Evolutionary conservation across 768 basidiomycete species (phyloP).

Genomic region (Psilocybe tampanensis): DNA sequence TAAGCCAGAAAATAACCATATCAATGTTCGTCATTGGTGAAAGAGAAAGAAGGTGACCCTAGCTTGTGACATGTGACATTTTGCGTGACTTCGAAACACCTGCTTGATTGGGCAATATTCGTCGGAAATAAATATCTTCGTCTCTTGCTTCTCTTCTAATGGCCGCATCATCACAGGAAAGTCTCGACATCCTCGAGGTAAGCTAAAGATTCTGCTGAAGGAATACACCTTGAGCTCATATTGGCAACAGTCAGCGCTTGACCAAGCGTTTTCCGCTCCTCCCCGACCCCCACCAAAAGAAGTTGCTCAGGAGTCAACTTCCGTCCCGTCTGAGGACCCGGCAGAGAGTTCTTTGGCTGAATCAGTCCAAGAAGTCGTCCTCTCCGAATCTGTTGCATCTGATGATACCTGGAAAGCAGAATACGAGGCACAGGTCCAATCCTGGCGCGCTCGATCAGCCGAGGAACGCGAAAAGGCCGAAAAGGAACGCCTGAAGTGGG

Average conservation of each 20-base stretch:
- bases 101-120: too few species aligned
- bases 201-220: background rate
- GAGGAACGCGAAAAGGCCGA: slow-evolving; percentile 77
- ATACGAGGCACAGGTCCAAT: slow-evolving; percentile 67
- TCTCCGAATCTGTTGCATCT: slow-evolving; percentile 19
- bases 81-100: too few species aligned
- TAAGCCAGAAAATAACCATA: too few species aligned
- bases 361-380: background rate
- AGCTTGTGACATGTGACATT: too few species aligned
- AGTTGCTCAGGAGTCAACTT: slow-evolving; percentile 3
- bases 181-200: slow-evolving; percentile 35
- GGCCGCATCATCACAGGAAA: slow-evolving; percentile 18
- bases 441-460: slow-evolving; percentile 76
- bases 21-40: too few species aligned
- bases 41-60: too few species aligned
- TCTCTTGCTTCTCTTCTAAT: background rate
- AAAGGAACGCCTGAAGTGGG: slow-evolving; percentile 72
- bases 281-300: slow-evolving; percentile 20
- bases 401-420: slow-evolving; percentile 64
- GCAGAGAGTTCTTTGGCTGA: background rate
- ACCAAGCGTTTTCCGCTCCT: slow-evolving; percentile 32
- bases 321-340: background rate
- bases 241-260: slow-evolving; percentile 31
- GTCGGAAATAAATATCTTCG: background rate
- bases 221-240: slow-evolving; percentile 1